A percentile compares a stretch with the other conserved stretches of the same genome.
Conservation (phyloP, 2,329 filamentous ascomycete genomes). For the Fusarium lateritium region DNA sequence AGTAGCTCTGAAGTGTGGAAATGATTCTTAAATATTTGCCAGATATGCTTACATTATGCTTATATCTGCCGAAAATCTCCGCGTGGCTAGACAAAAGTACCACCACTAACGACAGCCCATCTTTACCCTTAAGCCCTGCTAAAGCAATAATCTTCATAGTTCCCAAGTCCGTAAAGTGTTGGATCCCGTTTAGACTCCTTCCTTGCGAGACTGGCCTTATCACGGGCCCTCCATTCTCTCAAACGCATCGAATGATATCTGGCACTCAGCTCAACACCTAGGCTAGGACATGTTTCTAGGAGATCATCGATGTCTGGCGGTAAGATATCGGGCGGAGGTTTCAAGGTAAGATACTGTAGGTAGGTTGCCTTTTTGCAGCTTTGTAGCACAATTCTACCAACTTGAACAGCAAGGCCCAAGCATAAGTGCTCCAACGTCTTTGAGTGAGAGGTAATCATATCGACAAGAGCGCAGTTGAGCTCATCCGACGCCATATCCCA, state of each 20-base stretch:
- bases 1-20: too few relatives aligned
- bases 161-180: background rate
- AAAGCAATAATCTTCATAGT: background rate
- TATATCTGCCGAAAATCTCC: too few relatives aligned
- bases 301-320: background rate
- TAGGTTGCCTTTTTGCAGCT: background rate
- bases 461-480: background rate
- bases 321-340: background rate
- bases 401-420: accelerated
- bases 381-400: background rate
- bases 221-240: background rate
- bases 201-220: too few relatives aligned
- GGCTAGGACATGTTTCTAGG: background rate
- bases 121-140: too few relatives aligned
- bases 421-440: background rate
- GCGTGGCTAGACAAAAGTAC: too few relatives aligned
- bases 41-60: too few relatives aligned
- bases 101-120: too few relatives aligned
- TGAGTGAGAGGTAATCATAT: conserved; percentile 13
- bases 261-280: background rate
- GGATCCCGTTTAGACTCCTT: background rate
- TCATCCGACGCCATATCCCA: background rate
- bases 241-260: background rate
- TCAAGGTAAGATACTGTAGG: background rate
- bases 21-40: too few relatives aligned